Evolutionary conservation across 2,329 filamentous ascomycete species (phyloP).

Genomic region (Cercospora zeae-maydis): DNA sequence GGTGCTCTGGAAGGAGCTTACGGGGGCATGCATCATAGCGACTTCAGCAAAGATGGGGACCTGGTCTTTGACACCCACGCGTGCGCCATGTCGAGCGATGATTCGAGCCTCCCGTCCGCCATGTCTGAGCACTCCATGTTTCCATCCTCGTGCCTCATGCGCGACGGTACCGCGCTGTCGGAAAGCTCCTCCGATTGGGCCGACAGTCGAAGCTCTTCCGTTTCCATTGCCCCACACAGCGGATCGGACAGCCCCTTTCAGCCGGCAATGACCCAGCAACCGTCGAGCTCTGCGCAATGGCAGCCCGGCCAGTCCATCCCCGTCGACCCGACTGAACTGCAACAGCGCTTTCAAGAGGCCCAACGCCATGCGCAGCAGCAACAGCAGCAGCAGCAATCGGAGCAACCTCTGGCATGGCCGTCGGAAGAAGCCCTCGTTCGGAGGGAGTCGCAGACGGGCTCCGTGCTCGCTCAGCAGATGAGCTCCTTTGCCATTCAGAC

Average conservation of each 20-base stretch:
- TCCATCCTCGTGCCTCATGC: conserved; percentile 25
- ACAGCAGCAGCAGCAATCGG: conserved; percentile 19
- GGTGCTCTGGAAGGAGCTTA: conserved; percentile 25
- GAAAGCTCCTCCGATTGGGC: conserved; percentile 32
- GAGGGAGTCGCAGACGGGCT: conserved; percentile 32
- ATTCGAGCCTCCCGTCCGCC: conserved; percentile 30
- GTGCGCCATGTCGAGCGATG: conserved; percentile 28
- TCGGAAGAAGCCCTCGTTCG: conserved; percentile 33
- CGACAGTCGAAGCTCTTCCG: conserved; percentile 35
- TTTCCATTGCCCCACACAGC: conserved; percentile 22
- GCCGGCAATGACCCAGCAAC: conserved; percentile 16
- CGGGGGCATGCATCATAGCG: conserved; percentile 23
- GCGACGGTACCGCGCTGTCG: conserved; percentile 27
- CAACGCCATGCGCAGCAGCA: conserved; percentile 22
- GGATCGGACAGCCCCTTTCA: conserved; percentile 15
- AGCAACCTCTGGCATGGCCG: conserved; percentile 35
- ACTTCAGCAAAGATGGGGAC: conserved; percentile 25
- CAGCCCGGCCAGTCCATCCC: conserved; percentile 38
- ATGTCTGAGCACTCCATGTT: conserved; percentile 31
- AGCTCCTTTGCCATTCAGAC: conserved; percentile 36
- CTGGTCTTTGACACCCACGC: conserved; percentile 23
- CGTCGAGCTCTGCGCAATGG: conserved; percentile 32
- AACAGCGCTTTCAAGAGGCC: conserved; percentile 36
- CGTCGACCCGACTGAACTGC: conserved; percentile 35
- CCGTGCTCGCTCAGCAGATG: conserved; percentile 37